Conservation (phyloP, 2,329 filamentous ascomycete species). For the Aspergillus aculeatinus region DNA sequence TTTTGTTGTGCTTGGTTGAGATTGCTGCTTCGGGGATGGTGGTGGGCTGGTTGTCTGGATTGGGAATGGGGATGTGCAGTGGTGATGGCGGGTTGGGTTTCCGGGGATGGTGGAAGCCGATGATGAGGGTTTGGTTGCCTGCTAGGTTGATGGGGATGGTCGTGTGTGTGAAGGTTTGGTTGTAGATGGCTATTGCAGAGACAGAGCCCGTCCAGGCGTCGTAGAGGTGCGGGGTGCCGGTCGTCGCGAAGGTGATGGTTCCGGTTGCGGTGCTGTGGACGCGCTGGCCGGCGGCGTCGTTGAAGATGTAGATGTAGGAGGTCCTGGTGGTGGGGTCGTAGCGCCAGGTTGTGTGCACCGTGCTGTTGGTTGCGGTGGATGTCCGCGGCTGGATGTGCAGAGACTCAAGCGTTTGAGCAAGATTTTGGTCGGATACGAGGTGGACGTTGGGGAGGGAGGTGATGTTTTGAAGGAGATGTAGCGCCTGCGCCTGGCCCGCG, state of each 20-base stretch:
- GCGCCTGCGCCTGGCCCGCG: neutral
- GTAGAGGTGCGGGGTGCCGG: slow-evolving; percentile 36
- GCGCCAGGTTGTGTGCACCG: slow-evolving; percentile 41
- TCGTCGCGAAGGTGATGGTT: slow-evolving; percentile 29
- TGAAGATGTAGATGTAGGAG: slow-evolving; percentile 46
- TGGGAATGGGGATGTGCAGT: neutral
- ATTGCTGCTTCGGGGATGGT: neutral
- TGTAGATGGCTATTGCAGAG: slow-evolving; percentile 34
- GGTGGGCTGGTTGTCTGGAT: slow-evolving; percentile 12
- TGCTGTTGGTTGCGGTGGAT: slow-evolving; percentile 24
- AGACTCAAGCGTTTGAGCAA: slow-evolving; percentile 32
- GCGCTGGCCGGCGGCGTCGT: slow-evolving; percentile 26
- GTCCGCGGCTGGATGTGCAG: slow-evolving; percentile 36
- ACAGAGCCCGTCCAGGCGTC: slow-evolving; percentile 46
- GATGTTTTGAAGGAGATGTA: slow-evolving; percentile 23
- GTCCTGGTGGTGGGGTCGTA: slow-evolving; percentile 20
- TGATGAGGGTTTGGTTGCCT: slow-evolving; percentile 41
- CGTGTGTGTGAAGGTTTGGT: slow-evolving; percentile 23
- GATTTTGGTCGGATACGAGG: slow-evolving; percentile 24
- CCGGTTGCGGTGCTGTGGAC: slow-evolving; percentile 17
- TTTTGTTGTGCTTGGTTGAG: neutral
- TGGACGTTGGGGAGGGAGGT: slow-evolving; percentile 37
- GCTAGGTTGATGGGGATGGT: slow-evolving; percentile 38
- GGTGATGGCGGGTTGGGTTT: neutral
- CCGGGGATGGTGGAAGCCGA: slow-evolving; percentile 32